phyloP scores from a whole-genome alignment of 164 flowering plant genomes.

The Berberis vulgaris region DNA sequence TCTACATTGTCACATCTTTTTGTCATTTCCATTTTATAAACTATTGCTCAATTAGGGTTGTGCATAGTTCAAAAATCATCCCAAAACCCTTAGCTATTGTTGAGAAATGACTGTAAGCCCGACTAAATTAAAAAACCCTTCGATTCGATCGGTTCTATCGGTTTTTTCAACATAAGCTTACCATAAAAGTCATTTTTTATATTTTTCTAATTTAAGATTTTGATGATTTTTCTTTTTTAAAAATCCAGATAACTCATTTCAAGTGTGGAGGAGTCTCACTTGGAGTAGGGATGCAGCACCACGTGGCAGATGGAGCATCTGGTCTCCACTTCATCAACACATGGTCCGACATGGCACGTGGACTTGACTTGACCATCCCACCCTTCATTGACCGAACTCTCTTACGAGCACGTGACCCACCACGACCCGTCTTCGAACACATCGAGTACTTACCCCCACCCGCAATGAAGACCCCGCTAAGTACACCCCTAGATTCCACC shows the following conservation, averaged over 20 bases:
- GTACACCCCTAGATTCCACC: constrained; percentile 4
- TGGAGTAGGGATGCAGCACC: constrained; percentile 75
- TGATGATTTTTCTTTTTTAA: neutral
- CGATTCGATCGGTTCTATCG: too few species aligned
- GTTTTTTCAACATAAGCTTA: too few species aligned
- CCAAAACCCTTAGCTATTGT: too few species aligned
- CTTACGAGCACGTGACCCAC: constrained; percentile 56
- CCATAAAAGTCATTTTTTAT: too few species aligned
- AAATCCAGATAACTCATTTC: constrained; percentile 19
- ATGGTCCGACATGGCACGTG: constrained; percentile 60
- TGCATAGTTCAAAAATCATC: too few species aligned
- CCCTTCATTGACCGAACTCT: constrained; percentile 64
- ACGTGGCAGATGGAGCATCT: constrained; percentile 61
- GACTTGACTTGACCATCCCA: constrained; percentile 33
- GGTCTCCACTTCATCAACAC: constrained; percentile 64
- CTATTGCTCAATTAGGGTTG: too few species aligned
- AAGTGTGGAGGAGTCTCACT: constrained; percentile 43
- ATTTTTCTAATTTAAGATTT: neutral
- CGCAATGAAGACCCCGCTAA: constrained; percentile 18
- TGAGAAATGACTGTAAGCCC: too few species aligned
- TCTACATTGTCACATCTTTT: too few species aligned
- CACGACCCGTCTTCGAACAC: constrained; percentile 48
- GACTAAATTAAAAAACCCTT: too few species aligned
- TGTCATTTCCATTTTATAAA: too few species aligned
- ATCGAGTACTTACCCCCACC: constrained; percentile 52